Evolutionary conservation across 1,284 basidiomycete genomes (phyloP).

Genomic region (Ceratobasidium sp.): DNA sequence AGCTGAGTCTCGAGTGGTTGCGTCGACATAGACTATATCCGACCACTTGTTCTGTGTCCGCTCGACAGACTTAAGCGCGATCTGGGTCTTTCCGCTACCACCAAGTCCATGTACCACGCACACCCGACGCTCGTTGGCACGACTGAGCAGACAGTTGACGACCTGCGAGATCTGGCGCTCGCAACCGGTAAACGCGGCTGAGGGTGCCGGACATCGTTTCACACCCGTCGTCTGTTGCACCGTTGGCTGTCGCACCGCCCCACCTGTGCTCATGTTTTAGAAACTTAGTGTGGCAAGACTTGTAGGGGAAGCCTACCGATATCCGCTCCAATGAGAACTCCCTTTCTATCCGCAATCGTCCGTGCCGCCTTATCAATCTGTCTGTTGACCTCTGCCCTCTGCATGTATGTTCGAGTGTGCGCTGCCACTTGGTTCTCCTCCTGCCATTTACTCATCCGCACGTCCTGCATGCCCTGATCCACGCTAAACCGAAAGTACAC

Average conservation of each 20-base stretch:
- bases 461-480: constrained; percentile 12
- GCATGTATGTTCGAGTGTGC: constrained; percentile 9
- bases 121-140: too few relatives aligned
- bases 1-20: too few relatives aligned
- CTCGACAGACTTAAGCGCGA: too few relatives aligned
- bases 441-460: not conserved
- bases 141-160: too few relatives aligned
- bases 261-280: too few relatives aligned
- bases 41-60: too few relatives aligned
- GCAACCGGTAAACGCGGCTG: not conserved
- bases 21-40: too few relatives aligned
- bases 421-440: not conserved
- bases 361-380: not conserved
- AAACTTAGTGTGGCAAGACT: too few relatives aligned
- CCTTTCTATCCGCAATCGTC: not conserved
- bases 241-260: not conserved
- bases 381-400: too few relatives aligned
- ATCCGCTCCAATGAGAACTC: not conserved
- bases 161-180: not conserved
- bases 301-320: not conserved
- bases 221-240: not conserved
- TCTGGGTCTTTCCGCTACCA: too few relatives aligned
- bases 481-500: constrained; percentile 22
- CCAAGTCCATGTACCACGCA: too few relatives aligned
- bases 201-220: constrained; percentile 1